phyloP scores from a whole-genome alignment of 176 grass and related monocot genomes.

The Areca catechu region DNA sequence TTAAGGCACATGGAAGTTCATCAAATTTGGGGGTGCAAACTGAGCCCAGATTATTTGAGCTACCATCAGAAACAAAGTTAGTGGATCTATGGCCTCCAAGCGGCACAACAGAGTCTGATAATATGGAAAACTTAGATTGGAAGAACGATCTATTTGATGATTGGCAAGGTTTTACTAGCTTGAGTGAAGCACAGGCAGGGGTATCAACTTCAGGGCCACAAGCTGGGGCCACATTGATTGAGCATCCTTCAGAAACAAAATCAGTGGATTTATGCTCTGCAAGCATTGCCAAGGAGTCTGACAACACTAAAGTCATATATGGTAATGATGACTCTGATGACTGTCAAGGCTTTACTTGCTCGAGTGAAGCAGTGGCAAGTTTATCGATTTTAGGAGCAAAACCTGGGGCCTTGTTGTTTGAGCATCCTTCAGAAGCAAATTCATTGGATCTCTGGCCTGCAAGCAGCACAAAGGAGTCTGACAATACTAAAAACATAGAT shows the following conservation, averaged over 20 bases:
- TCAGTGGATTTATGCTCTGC: constrained; percentile 26
- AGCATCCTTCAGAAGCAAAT: constrained; percentile 24
- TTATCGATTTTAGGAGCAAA: constrained; percentile 1
- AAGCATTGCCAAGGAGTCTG: constrained; percentile 18
- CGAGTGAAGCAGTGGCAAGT: constrained; percentile 7
- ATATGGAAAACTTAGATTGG: constrained; percentile 12
- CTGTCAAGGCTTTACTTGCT: constrained; percentile 49
- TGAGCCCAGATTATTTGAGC: not conserved
- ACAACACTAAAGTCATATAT: constrained; percentile 23
- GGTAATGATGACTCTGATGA: constrained; percentile 41
- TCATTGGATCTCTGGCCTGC: constrained; percentile 30
- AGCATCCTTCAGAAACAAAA: constrained; percentile 30
- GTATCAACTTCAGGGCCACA: constrained; percentile 18
- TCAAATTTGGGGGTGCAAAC: constrained; percentile 18
- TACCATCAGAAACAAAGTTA: constrained; percentile 25
- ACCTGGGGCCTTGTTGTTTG: constrained; percentile 10
- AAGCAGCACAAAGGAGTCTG: constrained; percentile 32
- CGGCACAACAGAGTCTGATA: constrained; percentile 29
- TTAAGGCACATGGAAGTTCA: constrained; percentile 20
- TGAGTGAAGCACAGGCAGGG: constrained; percentile 20
- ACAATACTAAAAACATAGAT: constrained; percentile 15
- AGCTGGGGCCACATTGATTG: not conserved
- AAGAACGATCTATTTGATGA: constrained; percentile 25
- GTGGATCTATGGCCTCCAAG: constrained; percentile 32
- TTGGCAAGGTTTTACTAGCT: constrained; percentile 64